Conservation (phyloP, 192 early-diverging fungal species). For the Gonapodya prolifera region DNA sequence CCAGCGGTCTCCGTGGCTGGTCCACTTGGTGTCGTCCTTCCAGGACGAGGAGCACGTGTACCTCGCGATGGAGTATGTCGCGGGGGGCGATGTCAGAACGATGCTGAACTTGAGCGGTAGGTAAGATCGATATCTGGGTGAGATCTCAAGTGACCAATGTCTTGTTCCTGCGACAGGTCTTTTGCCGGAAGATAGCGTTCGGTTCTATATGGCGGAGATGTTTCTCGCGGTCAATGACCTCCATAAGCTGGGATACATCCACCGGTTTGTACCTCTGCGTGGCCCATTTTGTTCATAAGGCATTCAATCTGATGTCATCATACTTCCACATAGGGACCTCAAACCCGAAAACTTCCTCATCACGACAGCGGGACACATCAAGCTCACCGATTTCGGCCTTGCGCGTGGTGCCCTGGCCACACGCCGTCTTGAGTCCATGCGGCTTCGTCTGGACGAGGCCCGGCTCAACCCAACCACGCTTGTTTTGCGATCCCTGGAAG, state of each 20-base stretch:
- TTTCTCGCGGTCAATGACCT: constrained; percentile 62
- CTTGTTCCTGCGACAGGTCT: constrained; percentile 21
- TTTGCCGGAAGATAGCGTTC: constrained; percentile 59
- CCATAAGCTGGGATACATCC: constrained; percentile 80
- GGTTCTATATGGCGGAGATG: constrained; percentile 85
- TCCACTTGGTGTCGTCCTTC: constrained; percentile 82
- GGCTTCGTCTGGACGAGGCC: background rate
- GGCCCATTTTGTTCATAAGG: background rate
- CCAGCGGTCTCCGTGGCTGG: constrained; percentile 63
- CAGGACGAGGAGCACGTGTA: constrained; percentile 61
- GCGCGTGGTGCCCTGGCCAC: background rate
- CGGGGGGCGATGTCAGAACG: constrained; percentile 66
- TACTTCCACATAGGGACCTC: constrained; percentile 21
- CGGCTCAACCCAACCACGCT: background rate
- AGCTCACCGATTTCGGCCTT: constrained; percentile 4
- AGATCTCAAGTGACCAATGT: background rate
- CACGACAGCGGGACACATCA: constrained; percentile 43
- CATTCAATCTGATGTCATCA: background rate
- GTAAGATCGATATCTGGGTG: background rate
- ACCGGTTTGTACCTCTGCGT: constrained; percentile 29
- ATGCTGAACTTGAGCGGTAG: constrained; percentile 47
- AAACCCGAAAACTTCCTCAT: constrained; percentile 47
- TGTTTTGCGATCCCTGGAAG: background rate
- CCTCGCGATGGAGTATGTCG: constrained; percentile 57
- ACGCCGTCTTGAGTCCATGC: background rate